Evolutionary conservation across 2,329 filamentous ascomycete genomes (phyloP), one percentile per base, ranked within the genome.

Genomic region (Neopestalotiopsis clavispora): DNA sequence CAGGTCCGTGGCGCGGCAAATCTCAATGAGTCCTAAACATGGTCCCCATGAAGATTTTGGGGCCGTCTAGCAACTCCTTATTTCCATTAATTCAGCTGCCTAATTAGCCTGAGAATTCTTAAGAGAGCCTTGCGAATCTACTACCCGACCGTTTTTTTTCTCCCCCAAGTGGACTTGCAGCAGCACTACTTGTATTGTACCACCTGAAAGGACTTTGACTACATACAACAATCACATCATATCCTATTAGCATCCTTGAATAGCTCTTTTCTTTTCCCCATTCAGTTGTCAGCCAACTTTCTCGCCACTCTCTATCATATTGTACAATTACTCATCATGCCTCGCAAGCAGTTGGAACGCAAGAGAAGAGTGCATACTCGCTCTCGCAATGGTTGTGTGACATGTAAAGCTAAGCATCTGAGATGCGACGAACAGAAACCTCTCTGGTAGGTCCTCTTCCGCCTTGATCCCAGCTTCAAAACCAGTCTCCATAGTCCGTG

Each of bases 371-470:
- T 65, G 42, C 73, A 75, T 62, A 72, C 71, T 67, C 69, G 73
- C 66, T 75, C 73, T n/a, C 73, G 73, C 30, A 74, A 74, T 70
- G 73, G 73, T 38, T 75, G 73, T 64, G 70, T 70, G 49, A 74
- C 72, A 34, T 75, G 73, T 65, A 75, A 75, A 68, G 69, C 68
- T 66, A 75, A 75, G 68, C 73, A 74, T 67, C 70, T 75, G 65
- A 71, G 73, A 61, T 75, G 73, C 69, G 73, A 75, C 66, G 73
- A 75, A 65, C 72, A 71, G 67, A 74, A 72, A 69, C 73, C 73
- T 64, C 69, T 75, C 68, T 75, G 73, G 73, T 75, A 74, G 64
- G 73, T 66, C 68, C 60, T 67, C 65, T 67, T 52, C n/a, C 57
- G 42, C 49, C 56, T 17, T 34, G 3, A 20, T 32, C 12, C 56